Evolutionary conservation across 306 rosid genomes (phyloP).

Genomic region (Malus sylvestris): DNA sequence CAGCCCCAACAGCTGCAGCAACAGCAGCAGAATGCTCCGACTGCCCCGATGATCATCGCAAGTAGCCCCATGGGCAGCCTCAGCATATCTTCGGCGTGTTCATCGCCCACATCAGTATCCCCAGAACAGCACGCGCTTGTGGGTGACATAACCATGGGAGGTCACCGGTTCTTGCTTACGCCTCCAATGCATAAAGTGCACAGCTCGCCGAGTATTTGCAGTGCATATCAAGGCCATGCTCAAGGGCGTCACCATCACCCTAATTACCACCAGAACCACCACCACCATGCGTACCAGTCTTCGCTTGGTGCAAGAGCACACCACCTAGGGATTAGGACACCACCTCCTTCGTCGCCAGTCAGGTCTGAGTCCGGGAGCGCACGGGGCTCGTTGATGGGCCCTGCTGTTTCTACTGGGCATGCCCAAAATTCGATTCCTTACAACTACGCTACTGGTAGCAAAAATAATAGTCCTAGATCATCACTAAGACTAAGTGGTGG

Average conservation of each 20-base stretch:
- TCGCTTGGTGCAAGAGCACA: not conserved
- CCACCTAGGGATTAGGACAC: not conserved
- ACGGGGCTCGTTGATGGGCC: not conserved
- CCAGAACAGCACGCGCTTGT: constrained; percentile 32
- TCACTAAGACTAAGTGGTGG: not conserved
- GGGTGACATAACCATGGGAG: not conserved
- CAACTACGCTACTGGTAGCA: not conserved
- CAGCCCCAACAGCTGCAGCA: not conserved
- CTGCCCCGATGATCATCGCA: not conserved
- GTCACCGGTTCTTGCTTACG: not conserved
- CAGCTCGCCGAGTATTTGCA: constrained; percentile 6
- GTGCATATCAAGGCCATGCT: not conserved
- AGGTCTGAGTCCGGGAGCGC: not conserved
- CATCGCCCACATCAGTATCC: constrained; percentile 64
- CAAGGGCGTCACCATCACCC: not conserved
- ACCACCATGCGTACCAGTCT: not conserved
- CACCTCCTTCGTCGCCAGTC: not conserved
- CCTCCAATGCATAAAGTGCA: constrained; percentile 5
- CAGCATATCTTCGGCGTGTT: constrained; percentile 38
- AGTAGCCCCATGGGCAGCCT: constrained; percentile 5
- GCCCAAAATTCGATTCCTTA: not conserved
- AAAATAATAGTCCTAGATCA: not conserved
- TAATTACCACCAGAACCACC: not conserved
- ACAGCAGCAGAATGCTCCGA: not conserved
- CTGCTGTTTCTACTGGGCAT: not conserved